Evolutionary conservation across 441 rosid species (phyloP).

Genomic region (Populus trichocarpa): DNA sequence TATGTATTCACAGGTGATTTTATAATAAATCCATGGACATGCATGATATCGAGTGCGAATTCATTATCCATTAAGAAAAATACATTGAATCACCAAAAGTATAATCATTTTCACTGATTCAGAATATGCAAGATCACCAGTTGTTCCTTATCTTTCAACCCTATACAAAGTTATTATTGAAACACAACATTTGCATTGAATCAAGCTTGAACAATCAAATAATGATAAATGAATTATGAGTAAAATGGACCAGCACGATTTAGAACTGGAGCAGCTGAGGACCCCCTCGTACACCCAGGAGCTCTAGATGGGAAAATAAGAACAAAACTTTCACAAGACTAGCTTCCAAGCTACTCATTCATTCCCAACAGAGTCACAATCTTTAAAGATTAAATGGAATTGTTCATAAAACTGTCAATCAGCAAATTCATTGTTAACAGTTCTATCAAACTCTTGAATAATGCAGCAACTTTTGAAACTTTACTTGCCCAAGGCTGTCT

Average conservation of each 20-base stretch:
- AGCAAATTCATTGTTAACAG: too few species aligned
- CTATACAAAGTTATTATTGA: too few species aligned
- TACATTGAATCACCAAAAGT: neutral
- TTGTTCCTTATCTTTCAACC: too few species aligned
- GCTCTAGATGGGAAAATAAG: too few species aligned
- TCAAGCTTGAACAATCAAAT: neutral
- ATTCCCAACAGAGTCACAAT: too few species aligned
- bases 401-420: neutral
- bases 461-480: neutral
- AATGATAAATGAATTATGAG: neutral
- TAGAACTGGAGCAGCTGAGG: neutral
- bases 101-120: neutral
- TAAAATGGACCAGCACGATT: neutral
- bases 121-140: neutral
- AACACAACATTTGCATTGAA: neutral
- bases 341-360: too few species aligned
- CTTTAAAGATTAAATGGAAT: too few species aligned
- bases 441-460: neutral
- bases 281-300: neutral
- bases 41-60: too few species aligned
- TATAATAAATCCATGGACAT: neutral
- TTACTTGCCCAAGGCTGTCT: too few species aligned
- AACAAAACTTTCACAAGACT: too few species aligned
- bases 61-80: neutral
- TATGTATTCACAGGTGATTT: neutral